These are phyloP conservation scores for Rosa rugosa DNA, from an alignment of 306 rosid genomes.

Conservation along the genomic window DNA sequence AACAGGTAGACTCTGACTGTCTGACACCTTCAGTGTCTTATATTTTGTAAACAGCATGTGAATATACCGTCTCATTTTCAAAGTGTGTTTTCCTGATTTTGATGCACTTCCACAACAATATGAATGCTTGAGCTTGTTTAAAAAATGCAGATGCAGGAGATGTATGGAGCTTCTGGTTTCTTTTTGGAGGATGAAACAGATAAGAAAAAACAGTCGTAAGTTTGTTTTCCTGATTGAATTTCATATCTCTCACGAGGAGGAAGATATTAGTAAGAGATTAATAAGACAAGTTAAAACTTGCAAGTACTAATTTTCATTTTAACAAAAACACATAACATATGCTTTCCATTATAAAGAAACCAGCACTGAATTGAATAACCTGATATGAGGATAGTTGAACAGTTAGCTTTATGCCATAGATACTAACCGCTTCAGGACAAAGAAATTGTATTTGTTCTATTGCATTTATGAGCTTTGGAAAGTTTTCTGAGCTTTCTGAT, in stretches of 20 bases:
- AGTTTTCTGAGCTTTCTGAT: not conserved
- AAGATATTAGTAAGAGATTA: not conserved
- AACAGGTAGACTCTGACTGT: slow-evolving; percentile 62
- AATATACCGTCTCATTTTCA: not conserved
- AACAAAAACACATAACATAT: not conserved
- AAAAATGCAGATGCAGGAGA: slow-evolving; percentile 79
- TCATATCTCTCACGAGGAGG: not conserved
- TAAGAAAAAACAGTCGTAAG: slow-evolving; percentile 60
- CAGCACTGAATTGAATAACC: not conserved
- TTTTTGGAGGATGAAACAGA: slow-evolving; percentile 51
- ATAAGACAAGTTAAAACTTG: not conserved
- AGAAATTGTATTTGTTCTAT: not conserved
- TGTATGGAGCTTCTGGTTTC: slow-evolving; percentile 92
- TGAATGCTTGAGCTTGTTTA: slow-evolving; percentile 31
- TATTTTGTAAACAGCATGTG: slow-evolving; percentile 10
- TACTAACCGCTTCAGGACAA: not conserved
- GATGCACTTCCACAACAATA: not conserved
- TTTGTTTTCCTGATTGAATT: slow-evolving; percentile 18
- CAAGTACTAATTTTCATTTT: not conserved
- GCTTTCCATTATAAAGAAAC: not conserved
- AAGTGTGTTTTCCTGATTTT: not conserved
- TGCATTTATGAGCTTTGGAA: not conserved
- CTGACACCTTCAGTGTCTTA: slow-evolving; percentile 27
- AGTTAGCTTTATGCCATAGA: not conserved
- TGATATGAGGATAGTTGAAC: not conserved